Percentiles rank a stretch among this genome's conserved stretches.
Conservation (phyloP, 805 yeast species). For the Barnettozyma botsteinii region DNA sequence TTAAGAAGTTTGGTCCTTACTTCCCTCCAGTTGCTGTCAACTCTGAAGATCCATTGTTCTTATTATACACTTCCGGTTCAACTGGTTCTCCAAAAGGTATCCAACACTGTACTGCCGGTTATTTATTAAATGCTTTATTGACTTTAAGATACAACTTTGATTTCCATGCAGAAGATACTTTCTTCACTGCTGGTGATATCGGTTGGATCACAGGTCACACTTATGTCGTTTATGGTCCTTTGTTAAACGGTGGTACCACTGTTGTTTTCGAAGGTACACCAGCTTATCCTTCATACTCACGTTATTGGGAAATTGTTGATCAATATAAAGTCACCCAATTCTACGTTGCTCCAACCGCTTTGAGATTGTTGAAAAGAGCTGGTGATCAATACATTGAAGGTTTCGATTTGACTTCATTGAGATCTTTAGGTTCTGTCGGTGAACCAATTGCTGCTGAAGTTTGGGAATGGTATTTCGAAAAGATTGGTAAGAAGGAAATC, state of each 20-base stretch:
- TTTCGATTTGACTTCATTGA: slow-evolving; percentile 56
- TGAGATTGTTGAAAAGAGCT: slow-evolving; percentile 68
- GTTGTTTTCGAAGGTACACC: slow-evolving; percentile 86
- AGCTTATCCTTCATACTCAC: slow-evolving; percentile 72
- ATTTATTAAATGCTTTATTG: slow-evolving; percentile 63
- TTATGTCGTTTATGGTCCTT: slow-evolving; percentile 77
- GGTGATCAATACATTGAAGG: slow-evolving; percentile 59
- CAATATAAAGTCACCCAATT: slow-evolving; percentile 69
- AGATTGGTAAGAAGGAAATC: slow-evolving; percentile 64
- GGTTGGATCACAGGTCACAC: slow-evolving; percentile 93
- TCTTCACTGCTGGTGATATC: slow-evolving; percentile 85
- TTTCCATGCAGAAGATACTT: slow-evolving; percentile 63
- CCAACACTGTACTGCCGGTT: slow-evolving; percentile 77
- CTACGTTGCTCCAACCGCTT: slow-evolving; percentile 82
- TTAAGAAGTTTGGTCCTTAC: slow-evolving; percentile 59
- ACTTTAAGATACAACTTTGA: slow-evolving; percentile 76
- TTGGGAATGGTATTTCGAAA: slow-evolving; percentile 81
- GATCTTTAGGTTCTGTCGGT: slow-evolving; percentile 78
- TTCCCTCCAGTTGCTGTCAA: slow-evolving; percentile 68
- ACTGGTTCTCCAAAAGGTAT: slow-evolving; percentile 90
- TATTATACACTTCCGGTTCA: slow-evolving; percentile 81
- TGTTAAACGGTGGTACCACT: slow-evolving; percentile 69
- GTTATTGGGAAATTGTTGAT: slow-evolving; percentile 77
- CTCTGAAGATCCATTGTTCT: slow-evolving; percentile 77
- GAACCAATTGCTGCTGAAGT: slow-evolving; percentile 83